Percentiles rank a stretch among this genome's conserved stretches.
Evolutionary conservation across 2,329 filamentous ascomycete species (phyloP).

Genomic region (Aspergillus sp.): DNA sequence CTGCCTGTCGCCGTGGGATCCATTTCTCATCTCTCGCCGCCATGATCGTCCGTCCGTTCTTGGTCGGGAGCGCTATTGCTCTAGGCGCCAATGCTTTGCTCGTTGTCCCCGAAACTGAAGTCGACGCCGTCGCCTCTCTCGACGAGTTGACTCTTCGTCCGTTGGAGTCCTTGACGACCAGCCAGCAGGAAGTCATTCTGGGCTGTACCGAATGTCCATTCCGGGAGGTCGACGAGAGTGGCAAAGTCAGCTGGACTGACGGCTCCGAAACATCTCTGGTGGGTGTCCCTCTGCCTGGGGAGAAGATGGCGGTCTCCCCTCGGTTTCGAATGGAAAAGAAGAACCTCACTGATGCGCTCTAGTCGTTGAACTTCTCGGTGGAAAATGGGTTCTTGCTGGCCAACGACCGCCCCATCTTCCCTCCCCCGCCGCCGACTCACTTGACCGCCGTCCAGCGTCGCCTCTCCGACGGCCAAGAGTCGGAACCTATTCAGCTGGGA

Average conservation of each 20-base stretch:
- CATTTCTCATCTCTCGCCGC: constrained; percentile 11
- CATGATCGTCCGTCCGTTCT: constrained; percentile 38
- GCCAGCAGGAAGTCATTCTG: constrained; percentile 31
- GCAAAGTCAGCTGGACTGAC: constrained; percentile 34
- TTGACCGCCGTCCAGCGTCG: constrained; percentile 37
- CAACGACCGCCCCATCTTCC: constrained; percentile 42
- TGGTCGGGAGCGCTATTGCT: constrained; percentile 35
- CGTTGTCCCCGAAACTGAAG: constrained; percentile 36
- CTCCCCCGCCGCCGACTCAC: constrained; percentile 29
- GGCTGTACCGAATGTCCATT: constrained; percentile 42
- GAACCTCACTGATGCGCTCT: background rate
- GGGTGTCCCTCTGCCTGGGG: constrained; percentile 5
- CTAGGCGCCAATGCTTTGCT: constrained; percentile 39
- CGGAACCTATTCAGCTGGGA: constrained; percentile 39
- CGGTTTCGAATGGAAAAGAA: background rate
- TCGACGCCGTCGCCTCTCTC: constrained; percentile 22
- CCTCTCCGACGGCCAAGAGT: constrained; percentile 36
- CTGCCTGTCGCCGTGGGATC: constrained; percentile 9
- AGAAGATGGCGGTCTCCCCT: background rate
- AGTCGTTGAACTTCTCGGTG: constrained; percentile 39
- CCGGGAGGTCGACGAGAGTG: constrained; percentile 29
- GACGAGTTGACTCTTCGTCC: constrained; percentile 25
- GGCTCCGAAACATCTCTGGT: constrained; percentile 38
- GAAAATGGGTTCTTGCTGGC: constrained; percentile 35
- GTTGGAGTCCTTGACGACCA: constrained; percentile 24